A percentile compares a stretch with the other conserved stretches of the same genome.
Evolutionary conservation across 73 alveolate genomes (phyloP).

Genomic region (Durusdinium trenchii): DNA sequence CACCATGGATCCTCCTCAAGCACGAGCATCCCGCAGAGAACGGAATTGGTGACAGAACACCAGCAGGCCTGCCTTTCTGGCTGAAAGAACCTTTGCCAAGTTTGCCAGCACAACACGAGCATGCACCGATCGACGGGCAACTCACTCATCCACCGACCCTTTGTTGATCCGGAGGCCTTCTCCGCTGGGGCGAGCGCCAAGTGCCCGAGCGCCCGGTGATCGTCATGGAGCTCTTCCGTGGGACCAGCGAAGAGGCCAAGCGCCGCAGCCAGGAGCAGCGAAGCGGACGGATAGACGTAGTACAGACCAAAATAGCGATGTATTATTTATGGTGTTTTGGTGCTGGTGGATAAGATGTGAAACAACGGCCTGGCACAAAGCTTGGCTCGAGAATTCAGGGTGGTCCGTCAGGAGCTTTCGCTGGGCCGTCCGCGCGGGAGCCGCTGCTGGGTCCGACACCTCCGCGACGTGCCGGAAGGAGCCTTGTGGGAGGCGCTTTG

Average conservation of each 20-base stretch:
- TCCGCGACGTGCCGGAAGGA: slow-evolving; percentile 47
- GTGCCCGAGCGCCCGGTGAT: slow-evolving; percentile 57
- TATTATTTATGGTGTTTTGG: not conserved
- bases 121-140: too few relatives aligned
- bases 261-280: slow-evolving; percentile 24
- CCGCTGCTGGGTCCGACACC: slow-evolving; percentile 80
- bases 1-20: too few relatives aligned
- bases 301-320: not conserved
- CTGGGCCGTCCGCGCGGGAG: slow-evolving; percentile 56
- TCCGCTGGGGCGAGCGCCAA: slow-evolving; percentile 88
- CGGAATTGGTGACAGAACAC: too few relatives aligned
- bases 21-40: too few relatives aligned
- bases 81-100: too few relatives aligned
- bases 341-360: not conserved
- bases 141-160: not conserved
- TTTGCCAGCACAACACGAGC: too few relatives aligned
- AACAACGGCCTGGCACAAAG: not conserved
- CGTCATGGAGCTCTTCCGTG: slow-evolving; percentile 2
- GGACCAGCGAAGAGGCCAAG: slow-evolving; percentile 32
- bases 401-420: slow-evolving; percentile 36
- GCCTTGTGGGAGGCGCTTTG: slow-evolving; percentile 78
- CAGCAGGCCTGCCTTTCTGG: too few relatives aligned
- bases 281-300: not conserved
- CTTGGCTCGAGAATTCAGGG: not conserved
- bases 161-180: slow-evolving; percentile 43